Evolutionary conservation across 768 basidiomycete genomes (phyloP).

Genomic region (Rhodosporidiobolus sp.): DNA sequence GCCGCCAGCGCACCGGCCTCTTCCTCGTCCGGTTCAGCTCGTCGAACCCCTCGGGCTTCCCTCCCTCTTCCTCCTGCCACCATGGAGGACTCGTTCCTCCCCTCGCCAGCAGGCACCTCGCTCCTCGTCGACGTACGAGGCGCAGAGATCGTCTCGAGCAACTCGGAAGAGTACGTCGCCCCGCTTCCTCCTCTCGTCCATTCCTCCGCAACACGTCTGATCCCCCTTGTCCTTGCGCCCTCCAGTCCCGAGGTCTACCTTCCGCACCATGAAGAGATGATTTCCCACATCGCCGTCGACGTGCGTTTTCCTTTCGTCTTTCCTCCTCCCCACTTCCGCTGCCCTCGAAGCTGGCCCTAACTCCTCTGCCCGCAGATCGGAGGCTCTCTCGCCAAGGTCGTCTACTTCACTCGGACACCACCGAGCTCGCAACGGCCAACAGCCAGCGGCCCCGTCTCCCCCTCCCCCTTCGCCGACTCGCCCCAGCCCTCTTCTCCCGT

Average conservation of each 20-base stretch:
- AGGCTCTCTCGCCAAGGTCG: constrained; percentile 93
- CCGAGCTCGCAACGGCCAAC: constrained; percentile 9
- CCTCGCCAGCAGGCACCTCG: constrained; percentile 31
- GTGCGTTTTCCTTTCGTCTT: constrained; percentile 60
- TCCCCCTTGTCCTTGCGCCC: no score
- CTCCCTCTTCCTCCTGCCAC: background rate
- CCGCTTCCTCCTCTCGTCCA: no score
- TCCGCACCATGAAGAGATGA: constrained; percentile 94
- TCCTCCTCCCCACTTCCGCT: background rate
- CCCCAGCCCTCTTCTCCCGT: constrained; percentile 13
- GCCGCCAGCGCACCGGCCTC: background rate
- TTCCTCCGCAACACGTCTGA: background rate
- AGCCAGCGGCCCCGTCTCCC: constrained; percentile 33
- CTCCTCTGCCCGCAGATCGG: constrained; percentile 65
- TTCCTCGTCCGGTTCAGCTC: background rate
- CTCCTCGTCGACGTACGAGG: constrained; percentile 37
- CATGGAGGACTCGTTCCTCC: constrained; percentile 38
- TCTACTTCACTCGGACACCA: constrained; percentile 94
- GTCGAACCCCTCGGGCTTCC: background rate
- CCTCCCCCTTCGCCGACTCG: constrained; percentile 34
- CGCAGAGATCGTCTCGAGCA: constrained; percentile 40
- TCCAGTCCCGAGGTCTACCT: constrained; percentile 76
- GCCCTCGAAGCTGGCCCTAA: constrained; percentile 24
- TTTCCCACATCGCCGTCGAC: constrained; percentile 96
- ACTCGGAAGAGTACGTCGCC: constrained; percentile 26